These are phyloP conservation scores for Aspergillus arachidicola DNA, from an alignment of 2,329 filamentous ascomycete genomes.

Conservation along the genomic window DNA sequence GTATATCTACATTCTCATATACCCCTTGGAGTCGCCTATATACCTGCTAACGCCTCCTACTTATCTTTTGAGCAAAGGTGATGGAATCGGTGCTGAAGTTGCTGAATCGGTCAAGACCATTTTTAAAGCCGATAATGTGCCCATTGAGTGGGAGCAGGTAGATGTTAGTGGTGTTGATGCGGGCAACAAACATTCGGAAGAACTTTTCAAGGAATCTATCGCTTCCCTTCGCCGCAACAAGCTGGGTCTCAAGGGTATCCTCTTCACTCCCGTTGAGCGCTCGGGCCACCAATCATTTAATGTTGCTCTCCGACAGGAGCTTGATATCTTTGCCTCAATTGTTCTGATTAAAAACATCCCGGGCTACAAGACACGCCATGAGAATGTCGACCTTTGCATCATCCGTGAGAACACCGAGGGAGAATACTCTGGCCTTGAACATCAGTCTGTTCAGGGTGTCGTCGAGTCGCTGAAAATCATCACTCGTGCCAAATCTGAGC, in stretches of 20 bases:
- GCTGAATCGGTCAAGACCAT: conserved; percentile 98
- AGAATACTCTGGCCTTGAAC: conserved; percentile 98
- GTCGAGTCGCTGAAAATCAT: conserved; percentile 99
- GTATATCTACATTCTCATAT: conserved; percentile 48
- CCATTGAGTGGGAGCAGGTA: conserved; percentile 98
- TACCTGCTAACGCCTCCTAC: conserved; percentile 17
- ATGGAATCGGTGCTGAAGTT: conserved; percentile 97
- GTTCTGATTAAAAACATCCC: conserved; percentile 99
- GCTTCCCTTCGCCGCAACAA: conserved; percentile 97
- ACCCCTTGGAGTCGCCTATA: background rate
- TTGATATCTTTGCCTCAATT: conserved; percentile 98
- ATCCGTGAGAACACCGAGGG: conserved; percentile 99
- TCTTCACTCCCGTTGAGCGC: conserved; percentile 94
- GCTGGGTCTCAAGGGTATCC: conserved; percentile 97
- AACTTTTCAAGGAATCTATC: conserved; percentile 93
- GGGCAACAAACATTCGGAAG: conserved; percentile 84
- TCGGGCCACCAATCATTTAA: conserved; percentile 99
- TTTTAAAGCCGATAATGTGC: conserved; percentile 99
- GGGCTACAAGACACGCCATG: conserved; percentile 95
- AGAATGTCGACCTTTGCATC: conserved; percentile 97
- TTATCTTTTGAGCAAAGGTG: conserved; percentile 53
- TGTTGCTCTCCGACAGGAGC: conserved; percentile 96
- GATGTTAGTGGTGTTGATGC: conserved; percentile 90
- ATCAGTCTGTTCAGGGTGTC: conserved; percentile 94
- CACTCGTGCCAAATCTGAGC: conserved; percentile 97